phyloP scores from a whole-genome alignment of 2,329 filamentous ascomycete species.

The Decorospora gaudefroyi region DNA sequence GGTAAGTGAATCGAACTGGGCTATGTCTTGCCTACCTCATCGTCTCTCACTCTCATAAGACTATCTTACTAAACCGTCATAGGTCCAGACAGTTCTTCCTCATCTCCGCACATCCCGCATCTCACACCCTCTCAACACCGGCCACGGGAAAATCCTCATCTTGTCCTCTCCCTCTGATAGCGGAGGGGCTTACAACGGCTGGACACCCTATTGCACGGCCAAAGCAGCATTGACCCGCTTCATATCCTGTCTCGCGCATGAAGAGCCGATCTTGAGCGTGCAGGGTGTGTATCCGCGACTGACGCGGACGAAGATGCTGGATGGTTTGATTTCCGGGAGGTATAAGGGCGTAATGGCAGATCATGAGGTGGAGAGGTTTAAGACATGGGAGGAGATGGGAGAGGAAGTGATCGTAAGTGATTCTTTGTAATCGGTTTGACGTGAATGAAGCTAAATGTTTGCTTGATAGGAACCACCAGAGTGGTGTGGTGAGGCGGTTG shows the following conservation, averaged over 20 bases:
- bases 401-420: slow-evolving; percentile 35
- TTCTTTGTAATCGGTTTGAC: too few species aligned
- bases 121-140: slow-evolving; percentile 22
- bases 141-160: slow-evolving; percentile 27
- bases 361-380: slow-evolving; percentile 35
- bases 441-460: too few species aligned
- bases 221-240: slow-evolving; percentile 36
- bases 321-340: slow-evolving; percentile 25
- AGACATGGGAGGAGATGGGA: slow-evolving; percentile 30
- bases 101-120: slow-evolving; percentile 22
- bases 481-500: slow-evolving; percentile 30
- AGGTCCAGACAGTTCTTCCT: slow-evolving; percentile 29
- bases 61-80: background rate
- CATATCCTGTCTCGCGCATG: slow-evolving; percentile 31
- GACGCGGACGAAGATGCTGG: slow-evolving; percentile 34
- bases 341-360: slow-evolving; percentile 34
- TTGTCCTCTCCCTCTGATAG: slow-evolving; percentile 31
- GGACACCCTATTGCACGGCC: slow-evolving; percentile 32
- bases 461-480: slow-evolving; percentile 32
- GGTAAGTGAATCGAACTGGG: slow-evolving; percentile 14
- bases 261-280: slow-evolving; percentile 27
- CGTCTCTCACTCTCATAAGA: background rate
- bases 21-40: background rate
- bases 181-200: slow-evolving; percentile 29
- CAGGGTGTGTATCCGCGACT: slow-evolving; percentile 36